A percentile compares a stretch with the other conserved stretches of the same genome.
Conservation (phyloP, 2,329 filamentous ascomycete genomes). For the Rutstroemia sp. region DNA sequence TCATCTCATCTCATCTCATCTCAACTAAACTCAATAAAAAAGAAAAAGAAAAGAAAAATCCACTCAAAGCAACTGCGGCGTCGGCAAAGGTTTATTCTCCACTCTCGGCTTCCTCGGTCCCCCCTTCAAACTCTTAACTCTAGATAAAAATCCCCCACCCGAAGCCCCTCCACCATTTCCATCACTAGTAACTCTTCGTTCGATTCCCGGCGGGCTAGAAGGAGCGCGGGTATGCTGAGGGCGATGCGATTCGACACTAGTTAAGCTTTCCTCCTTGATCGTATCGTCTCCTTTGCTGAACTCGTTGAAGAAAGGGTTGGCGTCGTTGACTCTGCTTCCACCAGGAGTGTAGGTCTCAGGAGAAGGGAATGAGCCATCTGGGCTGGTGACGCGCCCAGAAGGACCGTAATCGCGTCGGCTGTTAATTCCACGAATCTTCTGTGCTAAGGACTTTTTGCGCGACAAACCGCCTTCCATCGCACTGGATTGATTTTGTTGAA, state of each 20-base stretch:
- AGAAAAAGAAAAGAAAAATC: too few species aligned
- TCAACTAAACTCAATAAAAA: too few species aligned
- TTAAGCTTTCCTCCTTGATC: slow-evolving; percentile 49
- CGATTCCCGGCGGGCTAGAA: slow-evolving; percentile 52
- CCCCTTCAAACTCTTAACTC: slow-evolving; percentile 78
- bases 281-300: slow-evolving; percentile 59
- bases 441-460: slow-evolving; percentile 90
- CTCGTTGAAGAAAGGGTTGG: slow-evolving; percentile 79
- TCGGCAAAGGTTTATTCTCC: slow-evolving; percentile 3
- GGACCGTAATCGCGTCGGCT: slow-evolving; percentile 53
- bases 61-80: not conserved
- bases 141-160: slow-evolving; percentile 56
- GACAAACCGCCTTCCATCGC: slow-evolving; percentile 58
- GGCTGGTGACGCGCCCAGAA: slow-evolving; percentile 51
- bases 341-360: slow-evolving; percentile 29
- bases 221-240: slow-evolving; percentile 39
- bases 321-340: slow-evolving; percentile 37
- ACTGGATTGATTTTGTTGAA: slow-evolving; percentile 59
- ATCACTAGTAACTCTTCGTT: slow-evolving; percentile 60
- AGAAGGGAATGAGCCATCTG: slow-evolving; percentile 39
- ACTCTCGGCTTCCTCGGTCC: slow-evolving; percentile 44
- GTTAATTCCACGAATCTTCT: slow-evolving; percentile 81
- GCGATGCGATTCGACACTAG: slow-evolving; percentile 30
- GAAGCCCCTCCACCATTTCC: slow-evolving; percentile 28
- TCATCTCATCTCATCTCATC: too few species aligned